Evolutionary conservation across 2,329 filamentous ascomycete genomes (phyloP), one percentile per base, ranked within the genome.

Genomic region (Neofusicoccum umdonicola): DNA sequence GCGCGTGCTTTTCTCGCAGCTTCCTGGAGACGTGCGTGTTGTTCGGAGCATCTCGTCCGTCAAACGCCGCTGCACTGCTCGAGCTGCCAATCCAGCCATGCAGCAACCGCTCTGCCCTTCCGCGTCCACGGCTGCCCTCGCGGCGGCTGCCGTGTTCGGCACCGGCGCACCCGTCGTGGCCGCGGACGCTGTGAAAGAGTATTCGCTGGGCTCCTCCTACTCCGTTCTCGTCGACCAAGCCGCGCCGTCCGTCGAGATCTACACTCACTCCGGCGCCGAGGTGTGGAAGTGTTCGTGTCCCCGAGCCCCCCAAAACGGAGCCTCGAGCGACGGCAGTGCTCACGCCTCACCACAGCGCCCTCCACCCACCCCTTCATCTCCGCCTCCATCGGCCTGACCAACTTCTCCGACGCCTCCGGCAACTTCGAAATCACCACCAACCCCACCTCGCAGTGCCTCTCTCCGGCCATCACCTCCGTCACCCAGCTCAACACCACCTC

Each of bases 401-500:
- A 60, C 63, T 34, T 60, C 47, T 60, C 63, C 54, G 52, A 60
- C 50, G 60, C 63, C 12, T 65, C 63, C 13, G 63, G 63, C 35
- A 65, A 65, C 63, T 60, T 65, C 47, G 63, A 65, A 31, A 65
- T 65, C 54, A 51, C 54, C 9, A 45, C 37, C 27, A 11, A 39
- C 34, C 22, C 52, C 11, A 41, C 45, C 35, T 17, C 45, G 2
- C 22, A n/a, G 11, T 65, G 54, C 54, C 7, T n/a, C 19, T 17
- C 11, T n/a, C 63, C 63, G 3, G 37, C 3, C 63, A 60, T 65
- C 44, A 31, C 37, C 54, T 27, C 44, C 62, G 58, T 62, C 45
- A 42, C 22, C 19, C 17, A 31, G 27, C 6, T 6, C 13, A 31
- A 27, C 8, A 41, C 44, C 35, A 42, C 50, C 7, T 48, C 27